phyloP scores from a whole-genome alignment of 495 filamentous ascomycete species.

The Collariella sp. region DNA sequence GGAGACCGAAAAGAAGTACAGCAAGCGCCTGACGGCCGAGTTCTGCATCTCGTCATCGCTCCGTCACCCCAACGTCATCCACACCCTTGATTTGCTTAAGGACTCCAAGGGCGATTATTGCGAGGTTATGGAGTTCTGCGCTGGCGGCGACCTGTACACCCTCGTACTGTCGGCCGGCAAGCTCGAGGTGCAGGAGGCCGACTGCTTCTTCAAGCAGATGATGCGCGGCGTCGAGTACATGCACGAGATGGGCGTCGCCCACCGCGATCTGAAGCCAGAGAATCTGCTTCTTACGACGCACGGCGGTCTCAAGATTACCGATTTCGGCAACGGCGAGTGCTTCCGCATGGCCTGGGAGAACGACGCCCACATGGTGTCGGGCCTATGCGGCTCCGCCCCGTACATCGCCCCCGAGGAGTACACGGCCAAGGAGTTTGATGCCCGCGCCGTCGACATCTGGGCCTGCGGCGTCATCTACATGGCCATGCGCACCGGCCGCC shows the following conservation, averaged over 20 bases:
- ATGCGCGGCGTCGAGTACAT: constrained; percentile 99
- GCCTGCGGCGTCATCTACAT: constrained; percentile 98
- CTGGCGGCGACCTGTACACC: constrained; percentile 93
- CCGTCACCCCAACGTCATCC: constrained; percentile 95
- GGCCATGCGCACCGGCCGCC: constrained; percentile 95
- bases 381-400: constrained; percentile 89
- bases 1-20: constrained; percentile 92
- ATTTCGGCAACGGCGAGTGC: constrained; percentile 98
- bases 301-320: constrained; percentile 95
- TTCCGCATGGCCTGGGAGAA: constrained; percentile 99
- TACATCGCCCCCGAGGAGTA: constrained; percentile 99
- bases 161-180: constrained; percentile 87
- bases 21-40: constrained; percentile 95
- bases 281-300: constrained; percentile 90
- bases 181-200: constrained; percentile 85
- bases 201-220: constrained; percentile 98
- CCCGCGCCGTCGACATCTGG: constrained; percentile 94
- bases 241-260: constrained; percentile 98
- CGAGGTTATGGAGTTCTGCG: constrained; percentile 99
- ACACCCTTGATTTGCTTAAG: constrained; percentile 89
- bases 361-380: constrained; percentile 94
- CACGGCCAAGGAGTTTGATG: constrained; percentile 88
- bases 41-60: constrained; percentile 98
- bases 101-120: constrained; percentile 98
- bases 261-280: constrained; percentile 95